These are phyloP conservation scores for Fonsecaea erecta DNA, from an alignment of 2,329 filamentous ascomycete genomes.

Conservation along the genomic window DNA sequence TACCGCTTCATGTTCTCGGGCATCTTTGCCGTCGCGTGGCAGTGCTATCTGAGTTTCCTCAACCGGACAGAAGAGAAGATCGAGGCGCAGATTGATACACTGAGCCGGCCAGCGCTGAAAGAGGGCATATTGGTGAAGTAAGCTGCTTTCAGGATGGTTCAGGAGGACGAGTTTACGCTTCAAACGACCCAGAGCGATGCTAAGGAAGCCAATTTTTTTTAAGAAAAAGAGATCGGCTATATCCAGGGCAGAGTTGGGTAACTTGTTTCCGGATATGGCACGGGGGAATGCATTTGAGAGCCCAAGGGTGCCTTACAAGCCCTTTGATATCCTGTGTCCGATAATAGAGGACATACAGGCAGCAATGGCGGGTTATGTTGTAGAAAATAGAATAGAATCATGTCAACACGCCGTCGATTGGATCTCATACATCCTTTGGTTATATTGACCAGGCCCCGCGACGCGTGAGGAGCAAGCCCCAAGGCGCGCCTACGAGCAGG, in stretches of 20 bases:
- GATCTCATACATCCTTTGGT: conserved; percentile 10
- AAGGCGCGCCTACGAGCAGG: conserved; percentile 15
- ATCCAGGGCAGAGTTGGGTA: not conserved
- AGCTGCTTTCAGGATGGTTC: not conserved
- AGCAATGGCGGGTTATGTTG: conserved; percentile 7
- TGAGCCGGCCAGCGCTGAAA: conserved; percentile 25
- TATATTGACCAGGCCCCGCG: conserved; percentile 15
- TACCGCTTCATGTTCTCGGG: conserved; percentile 82
- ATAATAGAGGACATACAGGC: conserved; percentile 5
- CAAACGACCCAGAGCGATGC: not conserved
- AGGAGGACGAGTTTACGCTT: not conserved
- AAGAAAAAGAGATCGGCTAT: not conserved
- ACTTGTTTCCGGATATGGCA: not conserved
- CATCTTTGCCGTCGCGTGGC: conserved; percentile 83
- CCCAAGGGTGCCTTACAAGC: not conserved
- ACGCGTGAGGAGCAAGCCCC: conserved; percentile 21
- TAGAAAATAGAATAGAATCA: conserved; percentile 15
- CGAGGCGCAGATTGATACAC: conserved; percentile 28
- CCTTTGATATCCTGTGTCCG: not conserved
- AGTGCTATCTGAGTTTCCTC: conserved; percentile 77
- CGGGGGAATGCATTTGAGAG: not conserved
- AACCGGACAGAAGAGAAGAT: conserved; percentile 38
- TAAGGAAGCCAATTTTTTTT: not conserved
- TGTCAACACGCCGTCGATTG: conserved; percentile 16
- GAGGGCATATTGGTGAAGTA: conserved; percentile 19